Percentiles rank a stretch among this genome's conserved stretches.
These are phyloP conservation scores for Trichosporon ovoides DNA, from an alignment of 1,284 basidiomycete genomes.

Conservation along the genomic window DNA sequence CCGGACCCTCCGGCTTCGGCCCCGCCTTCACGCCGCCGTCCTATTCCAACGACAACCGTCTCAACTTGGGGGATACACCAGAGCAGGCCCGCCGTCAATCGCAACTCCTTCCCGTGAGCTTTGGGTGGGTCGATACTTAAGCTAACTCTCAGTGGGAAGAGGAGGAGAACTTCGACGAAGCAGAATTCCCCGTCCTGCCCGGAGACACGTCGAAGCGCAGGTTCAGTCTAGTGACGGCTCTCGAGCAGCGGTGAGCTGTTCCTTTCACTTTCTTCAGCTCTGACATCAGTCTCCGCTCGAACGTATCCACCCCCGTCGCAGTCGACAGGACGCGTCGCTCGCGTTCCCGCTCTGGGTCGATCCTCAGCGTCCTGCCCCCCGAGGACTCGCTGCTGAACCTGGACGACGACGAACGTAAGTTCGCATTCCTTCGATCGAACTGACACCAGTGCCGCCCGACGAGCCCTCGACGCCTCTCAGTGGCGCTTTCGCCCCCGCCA, in stretches of 20 bases:
- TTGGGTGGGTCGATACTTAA: no score
- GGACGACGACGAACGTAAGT: slow-evolving; percentile 6
- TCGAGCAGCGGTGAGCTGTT: slow-evolving; percentile 27
- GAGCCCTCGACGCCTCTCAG: background rate
- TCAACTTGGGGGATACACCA: background rate
- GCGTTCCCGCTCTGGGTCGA: slow-evolving; percentile 7
- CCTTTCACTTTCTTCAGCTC: background rate
- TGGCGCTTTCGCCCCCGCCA: slow-evolving; percentile 23
- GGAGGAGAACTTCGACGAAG: background rate
- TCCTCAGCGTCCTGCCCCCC: background rate
- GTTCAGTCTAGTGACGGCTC: slow-evolving; percentile 37
- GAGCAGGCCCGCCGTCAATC: background rate
- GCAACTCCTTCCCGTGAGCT: background rate
- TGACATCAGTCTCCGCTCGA: slow-evolving; percentile 9
- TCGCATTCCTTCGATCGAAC: no score
- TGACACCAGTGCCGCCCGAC: background rate
- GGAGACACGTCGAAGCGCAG: slow-evolving; percentile 6
- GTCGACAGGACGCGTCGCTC: background rate
- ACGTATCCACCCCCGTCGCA: background rate
- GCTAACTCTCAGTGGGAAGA: background rate
- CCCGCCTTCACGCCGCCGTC: background rate
- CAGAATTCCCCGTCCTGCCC: background rate
- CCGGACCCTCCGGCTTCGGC: background rate
- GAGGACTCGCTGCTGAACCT: background rate
- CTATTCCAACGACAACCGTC: background rate